Conservation (phyloP, 2,329 filamentous ascomycete genomes). For the Xenoacremonium recifei region DNA sequence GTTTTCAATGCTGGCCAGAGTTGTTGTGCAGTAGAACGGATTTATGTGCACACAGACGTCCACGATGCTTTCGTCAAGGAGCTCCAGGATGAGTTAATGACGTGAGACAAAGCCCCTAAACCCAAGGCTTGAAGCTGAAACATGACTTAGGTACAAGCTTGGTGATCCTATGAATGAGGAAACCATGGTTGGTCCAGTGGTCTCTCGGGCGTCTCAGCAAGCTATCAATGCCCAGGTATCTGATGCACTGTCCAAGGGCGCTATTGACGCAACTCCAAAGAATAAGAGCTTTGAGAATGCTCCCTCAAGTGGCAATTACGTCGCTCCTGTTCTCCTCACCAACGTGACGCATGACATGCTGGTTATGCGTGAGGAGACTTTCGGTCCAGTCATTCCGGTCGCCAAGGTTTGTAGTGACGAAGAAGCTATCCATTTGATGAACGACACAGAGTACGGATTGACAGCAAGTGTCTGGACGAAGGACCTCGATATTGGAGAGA, state of each 20-base stretch:
- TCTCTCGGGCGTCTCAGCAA: constrained; percentile 74
- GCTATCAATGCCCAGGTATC: constrained; percentile 74
- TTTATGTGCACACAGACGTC: constrained; percentile 82
- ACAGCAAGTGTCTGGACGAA: constrained; percentile 96
- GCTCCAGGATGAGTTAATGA: constrained; percentile 72
- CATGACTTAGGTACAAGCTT: constrained; percentile 61
- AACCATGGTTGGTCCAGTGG: constrained; percentile 83
- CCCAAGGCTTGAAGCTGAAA: not conserved
- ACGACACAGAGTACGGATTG: constrained; percentile 87
- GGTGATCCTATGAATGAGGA: constrained; percentile 78
- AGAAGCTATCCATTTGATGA: constrained; percentile 83
- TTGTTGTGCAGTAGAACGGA: constrained; percentile 85
- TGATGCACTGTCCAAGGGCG: constrained; percentile 79
- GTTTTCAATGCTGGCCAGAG: constrained; percentile 96
- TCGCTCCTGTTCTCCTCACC: constrained; percentile 77
- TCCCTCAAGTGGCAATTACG: constrained; percentile 76
- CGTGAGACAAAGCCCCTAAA: not conserved
- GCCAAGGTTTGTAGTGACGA: constrained; percentile 79
- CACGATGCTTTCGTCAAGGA: constrained; percentile 78
- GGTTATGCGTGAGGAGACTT: constrained; percentile 91
- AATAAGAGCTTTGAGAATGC: constrained; percentile 72
- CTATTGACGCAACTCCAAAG: constrained; percentile 76
- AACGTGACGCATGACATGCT: constrained; percentile 76
- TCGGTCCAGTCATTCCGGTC: constrained; percentile 88
- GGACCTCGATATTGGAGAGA: constrained; percentile 69